A percentile compares a stretch with the other conserved stretches of the same genome.
phyloP scores from a whole-genome alignment of 139 green algal genomes.

The Cymbomonas tetramitiformis region DNA sequence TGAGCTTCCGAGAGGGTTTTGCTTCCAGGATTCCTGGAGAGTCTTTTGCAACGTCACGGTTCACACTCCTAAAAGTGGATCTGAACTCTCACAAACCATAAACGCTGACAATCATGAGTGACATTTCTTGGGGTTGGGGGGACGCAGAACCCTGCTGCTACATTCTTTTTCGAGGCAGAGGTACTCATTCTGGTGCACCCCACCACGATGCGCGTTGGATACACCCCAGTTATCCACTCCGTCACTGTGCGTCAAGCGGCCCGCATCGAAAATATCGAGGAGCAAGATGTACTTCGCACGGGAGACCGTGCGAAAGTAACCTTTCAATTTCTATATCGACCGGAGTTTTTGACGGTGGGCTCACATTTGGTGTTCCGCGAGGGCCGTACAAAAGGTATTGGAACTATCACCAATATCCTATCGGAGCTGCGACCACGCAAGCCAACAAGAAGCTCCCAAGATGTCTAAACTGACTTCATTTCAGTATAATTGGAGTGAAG shows the following conservation, averaged over 20 bases:
- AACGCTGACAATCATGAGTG: too few species aligned
- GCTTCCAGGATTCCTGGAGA: too few species aligned
- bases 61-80: too few species aligned
- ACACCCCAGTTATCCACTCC: conserved; percentile 69
- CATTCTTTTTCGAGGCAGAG: conserved; percentile 76
- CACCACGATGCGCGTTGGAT: conserved; percentile 55
- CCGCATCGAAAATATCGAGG: conserved; percentile 56
- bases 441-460: too few species aligned
- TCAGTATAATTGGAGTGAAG: too few species aligned
- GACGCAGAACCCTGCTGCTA: conserved; percentile 49
- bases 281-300: conserved; percentile 55
- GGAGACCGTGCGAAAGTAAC: conserved; percentile 58
- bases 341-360: conserved; percentile 61
- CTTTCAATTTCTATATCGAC: conserved; percentile 73
- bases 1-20: too few species aligned
- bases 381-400: conserved; percentile 78
- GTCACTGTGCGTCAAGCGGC: conserved; percentile 64
- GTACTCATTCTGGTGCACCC: conserved; percentile 79
- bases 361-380: conserved; percentile 80
- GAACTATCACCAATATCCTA: conserved; percentile 26
- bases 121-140: too few species aligned
- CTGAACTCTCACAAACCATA: too few species aligned
- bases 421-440: background rate
- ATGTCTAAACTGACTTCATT: too few species aligned
- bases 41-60: too few species aligned